These are phyloP conservation scores for Teratosphaeria destructans DNA, from an alignment of 2,329 filamentous ascomycete species.

Conservation along the genomic window DNA sequence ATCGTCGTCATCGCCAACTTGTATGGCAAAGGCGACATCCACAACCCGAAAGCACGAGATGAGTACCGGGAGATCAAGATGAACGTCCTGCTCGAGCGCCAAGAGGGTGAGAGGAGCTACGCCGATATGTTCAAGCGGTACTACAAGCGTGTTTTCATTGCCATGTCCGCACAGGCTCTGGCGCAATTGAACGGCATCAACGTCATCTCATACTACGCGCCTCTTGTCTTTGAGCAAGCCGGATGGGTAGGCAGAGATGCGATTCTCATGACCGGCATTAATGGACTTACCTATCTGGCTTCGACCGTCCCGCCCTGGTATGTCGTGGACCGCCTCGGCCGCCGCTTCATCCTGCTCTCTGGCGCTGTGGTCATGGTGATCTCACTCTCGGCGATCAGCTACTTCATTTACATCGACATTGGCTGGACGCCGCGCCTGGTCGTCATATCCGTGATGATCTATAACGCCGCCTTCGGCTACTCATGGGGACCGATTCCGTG, in stretches of 20 bases:
- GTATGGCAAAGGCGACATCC: slow-evolving; percentile 90
- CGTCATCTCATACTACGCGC: slow-evolving; percentile 98
- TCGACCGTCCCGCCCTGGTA: slow-evolving; percentile 97
- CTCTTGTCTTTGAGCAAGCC: slow-evolving; percentile 89
- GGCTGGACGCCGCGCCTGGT: slow-evolving; percentile 69
- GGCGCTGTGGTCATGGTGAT: slow-evolving; percentile 84
- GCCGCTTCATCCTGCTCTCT: slow-evolving; percentile 77
- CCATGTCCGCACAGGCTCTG: slow-evolving; percentile 94
- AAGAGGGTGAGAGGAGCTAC: slow-evolving; percentile 90
- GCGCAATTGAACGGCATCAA: slow-evolving; percentile 98
- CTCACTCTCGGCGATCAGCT: slow-evolving; percentile 80
- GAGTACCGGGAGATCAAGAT: slow-evolving; percentile 99
- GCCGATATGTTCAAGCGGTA: slow-evolving; percentile 91
- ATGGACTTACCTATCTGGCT: slow-evolving; percentile 79
- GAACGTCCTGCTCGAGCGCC: slow-evolving; percentile 83
- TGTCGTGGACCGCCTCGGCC: slow-evolving; percentile 83
- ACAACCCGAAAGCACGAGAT: slow-evolving; percentile 81
- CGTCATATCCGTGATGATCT: slow-evolving; percentile 93
- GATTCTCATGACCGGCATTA: slow-evolving; percentile 94
- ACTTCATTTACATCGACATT: slow-evolving; percentile 87
- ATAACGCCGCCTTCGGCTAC: slow-evolving; percentile 94
- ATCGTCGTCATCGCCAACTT: slow-evolving; percentile 97
- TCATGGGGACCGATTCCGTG: slow-evolving; percentile 98
- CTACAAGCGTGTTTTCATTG: slow-evolving; percentile 85
- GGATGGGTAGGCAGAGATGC: slow-evolving; percentile 89